phyloP scores from a whole-genome alignment of 1,284 basidiomycete species.

The Trichosporon sp. region DNA sequence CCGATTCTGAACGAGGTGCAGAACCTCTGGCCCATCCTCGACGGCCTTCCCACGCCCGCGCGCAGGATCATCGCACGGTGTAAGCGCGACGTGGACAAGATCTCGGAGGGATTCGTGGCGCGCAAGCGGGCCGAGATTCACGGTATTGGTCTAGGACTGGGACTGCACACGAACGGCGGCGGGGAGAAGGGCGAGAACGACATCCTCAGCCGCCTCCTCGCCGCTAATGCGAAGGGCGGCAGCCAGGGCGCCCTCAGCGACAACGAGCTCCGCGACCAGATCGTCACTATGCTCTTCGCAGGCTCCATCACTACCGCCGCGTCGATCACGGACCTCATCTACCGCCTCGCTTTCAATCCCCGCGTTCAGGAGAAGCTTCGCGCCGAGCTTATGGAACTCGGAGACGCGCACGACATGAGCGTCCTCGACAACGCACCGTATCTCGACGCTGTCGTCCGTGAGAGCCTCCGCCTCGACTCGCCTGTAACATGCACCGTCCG shows the following conservation, averaged over 20 bases:
- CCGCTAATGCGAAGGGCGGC: slow-evolving; percentile 47
- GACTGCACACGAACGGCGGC: too few relatives aligned
- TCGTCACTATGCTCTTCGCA: slow-evolving; percentile 60
- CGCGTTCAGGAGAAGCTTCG: slow-evolving; percentile 56
- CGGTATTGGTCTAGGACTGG: neutral
- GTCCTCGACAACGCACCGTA: slow-evolving; percentile 50
- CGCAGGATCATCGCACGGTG: neutral
- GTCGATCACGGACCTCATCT: slow-evolving; percentile 51
- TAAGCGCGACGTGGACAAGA: neutral
- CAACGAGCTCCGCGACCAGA: slow-evolving; percentile 65
- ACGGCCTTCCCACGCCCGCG: neutral
- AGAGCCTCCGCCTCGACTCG: slow-evolving; percentile 59
- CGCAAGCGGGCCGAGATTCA: neutral
- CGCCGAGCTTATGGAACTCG: slow-evolving; percentile 48
- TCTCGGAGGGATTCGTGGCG: neutral
- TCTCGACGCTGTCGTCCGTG: slow-evolving; percentile 59
- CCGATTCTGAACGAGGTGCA: neutral
- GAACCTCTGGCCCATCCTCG: slow-evolving; percentile 5
- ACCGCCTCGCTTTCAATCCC: slow-evolving; percentile 56
- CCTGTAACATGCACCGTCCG: slow-evolving; percentile 61
- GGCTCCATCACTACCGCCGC: slow-evolving; percentile 66
- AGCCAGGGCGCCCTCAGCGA: slow-evolving; percentile 31
- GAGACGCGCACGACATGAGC: slow-evolving; percentile 20
- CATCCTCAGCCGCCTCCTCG: slow-evolving; percentile 37
- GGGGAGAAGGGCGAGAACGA: slow-evolving; percentile 35